Base-by-base conservation (phyloP, 306 rosid species). In the Corylus americana region DNA sequence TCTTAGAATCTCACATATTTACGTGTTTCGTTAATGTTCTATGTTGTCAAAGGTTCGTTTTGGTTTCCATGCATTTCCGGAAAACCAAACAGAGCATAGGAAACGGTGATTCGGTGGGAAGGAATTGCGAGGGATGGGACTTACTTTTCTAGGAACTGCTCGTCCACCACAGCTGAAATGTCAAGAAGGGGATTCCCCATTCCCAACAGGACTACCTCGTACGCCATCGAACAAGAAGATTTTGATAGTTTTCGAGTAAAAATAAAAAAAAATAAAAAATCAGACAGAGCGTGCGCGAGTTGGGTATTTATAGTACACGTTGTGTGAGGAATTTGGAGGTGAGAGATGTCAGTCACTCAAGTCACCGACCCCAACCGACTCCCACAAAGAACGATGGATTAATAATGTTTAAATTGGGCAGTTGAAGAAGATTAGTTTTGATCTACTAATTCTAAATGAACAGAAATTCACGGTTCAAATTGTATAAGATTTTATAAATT, bases 161-260 rank as follows among this genome's bases (percentile, higher is more conserved):
- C 86, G 45, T 87, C 89, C 29, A 89, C 91, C 37, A 87, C 84
- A 42, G 91, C 88, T 6, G 93, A 89, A 18, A 89, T 87, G 73
- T 87, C 91, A 11, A 89, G 89, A 16, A 89, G 87, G 45, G 93
- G 93, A 29, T 89, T 89, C 7, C 93, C 93, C 91, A 89, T 87
- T 6, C 93, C 93, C 80, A 89, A 25, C 2, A 89, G 88, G 27
- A 89, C 44, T 50, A 80, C 83, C 27, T 89, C 85, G 78, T 29
- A 35, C 70, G 83, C 93, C 91, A 89, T 89, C 29, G 70, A 63
- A 62, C 74, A 25, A 22, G 39, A 39, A 12, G 49, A 48, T 74
- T 12, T 27, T 47, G 54, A 49, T 37, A 50, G 5, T 63, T 29
- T 25, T 2, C 37, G 17, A 74, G 44, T 4, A 5, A 39, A 39